Conservation (phyloP, 2,329 filamentous ascomycete genomes). For the Penicillium corylophilum region DNA sequence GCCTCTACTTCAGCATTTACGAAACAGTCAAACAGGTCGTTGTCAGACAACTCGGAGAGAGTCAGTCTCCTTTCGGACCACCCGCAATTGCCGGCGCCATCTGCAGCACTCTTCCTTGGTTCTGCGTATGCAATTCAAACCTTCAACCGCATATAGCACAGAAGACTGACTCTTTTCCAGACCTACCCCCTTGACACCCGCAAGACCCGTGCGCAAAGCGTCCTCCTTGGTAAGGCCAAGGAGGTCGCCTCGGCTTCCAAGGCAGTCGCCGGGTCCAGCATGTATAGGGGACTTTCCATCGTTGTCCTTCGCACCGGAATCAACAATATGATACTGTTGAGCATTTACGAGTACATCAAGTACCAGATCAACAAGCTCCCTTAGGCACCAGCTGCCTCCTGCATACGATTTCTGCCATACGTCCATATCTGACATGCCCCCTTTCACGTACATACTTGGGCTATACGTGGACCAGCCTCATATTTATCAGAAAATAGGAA, state of each 20-base stretch:
- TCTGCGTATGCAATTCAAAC: slow-evolving; percentile 39
- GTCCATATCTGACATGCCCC: slow-evolving; percentile 9
- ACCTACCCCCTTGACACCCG: slow-evolving; percentile 50
- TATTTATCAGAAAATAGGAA: slow-evolving; percentile 23
- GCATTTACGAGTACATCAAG: slow-evolving; percentile 49
- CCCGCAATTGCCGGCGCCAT: slow-evolving; percentile 47
- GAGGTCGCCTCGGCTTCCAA: slow-evolving; percentile 43
- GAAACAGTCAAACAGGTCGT: slow-evolving; percentile 49
- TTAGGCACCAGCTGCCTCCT: slow-evolving; percentile 1
- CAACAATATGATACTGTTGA: slow-evolving; percentile 51
- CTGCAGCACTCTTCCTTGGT: slow-evolving; percentile 49
- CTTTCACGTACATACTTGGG: slow-evolving; percentile 22
- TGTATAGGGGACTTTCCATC: slow-evolving; percentile 51
- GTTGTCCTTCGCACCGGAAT: slow-evolving; percentile 47
- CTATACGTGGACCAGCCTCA: slow-evolving; percentile 17
- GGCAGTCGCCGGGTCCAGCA: slow-evolving; percentile 43
- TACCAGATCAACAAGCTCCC: slow-evolving; percentile 43
- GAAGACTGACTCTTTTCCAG: slow-evolving; percentile 23
- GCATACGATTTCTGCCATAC: background rate
- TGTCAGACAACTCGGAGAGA: slow-evolving; percentile 44
- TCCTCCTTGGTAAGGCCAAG: slow-evolving; percentile 44
- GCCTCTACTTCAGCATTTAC: slow-evolving; percentile 49
- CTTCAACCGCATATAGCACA: background rate
- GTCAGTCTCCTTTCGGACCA: slow-evolving; percentile 44
- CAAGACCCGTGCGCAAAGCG: slow-evolving; percentile 51